These are phyloP conservation scores for Cercospora sesami DNA, from an alignment of 2,329 filamentous ascomycete genomes.

Conservation along the genomic window DNA sequence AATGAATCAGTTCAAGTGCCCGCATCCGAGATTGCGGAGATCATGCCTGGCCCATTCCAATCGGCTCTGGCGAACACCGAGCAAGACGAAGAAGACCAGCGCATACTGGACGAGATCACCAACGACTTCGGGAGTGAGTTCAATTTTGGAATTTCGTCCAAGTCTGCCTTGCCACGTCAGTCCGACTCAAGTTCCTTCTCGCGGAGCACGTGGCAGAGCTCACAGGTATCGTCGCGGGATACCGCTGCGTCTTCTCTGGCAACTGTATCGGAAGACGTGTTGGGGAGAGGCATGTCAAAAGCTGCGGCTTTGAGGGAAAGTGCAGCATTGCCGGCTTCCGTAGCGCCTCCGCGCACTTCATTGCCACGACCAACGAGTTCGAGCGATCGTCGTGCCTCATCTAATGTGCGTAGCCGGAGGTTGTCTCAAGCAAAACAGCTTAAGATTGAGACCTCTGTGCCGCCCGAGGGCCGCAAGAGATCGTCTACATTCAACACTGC, in stretches of 20 bases:
- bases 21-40: conserved; percentile 30
- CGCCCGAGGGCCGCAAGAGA: conserved; percentile 33
- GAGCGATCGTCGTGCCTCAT: conserved; percentile 21
- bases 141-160: conserved; percentile 68
- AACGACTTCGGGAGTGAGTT: conserved; percentile 77
- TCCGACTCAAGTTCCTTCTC: conserved; percentile 80
- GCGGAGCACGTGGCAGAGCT: conserved; percentile 78
- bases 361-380: conserved; percentile 29
- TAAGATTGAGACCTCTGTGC: conserved; percentile 75
- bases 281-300: conserved; percentile 43
- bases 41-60: conserved; percentile 22
- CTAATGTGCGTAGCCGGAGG: conserved; percentile 61
- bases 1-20: conserved; percentile 29
- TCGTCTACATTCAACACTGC: conserved; percentile 38
- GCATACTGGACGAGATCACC: conserved; percentile 78
- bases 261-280: conserved; percentile 66
- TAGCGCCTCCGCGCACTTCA: conserved; percentile 30
- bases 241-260: conserved; percentile 68
- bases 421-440: conserved; percentile 79
- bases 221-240: conserved; percentile 57
- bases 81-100: conserved; percentile 49
- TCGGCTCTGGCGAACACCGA: conserved; percentile 19
- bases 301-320: conserved; percentile 18
- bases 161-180: conserved; percentile 69
- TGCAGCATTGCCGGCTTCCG: conserved; percentile 37